Base-by-base conservation (phyloP, 495 filamentous ascomycete genomes). In the Ascobolus immersus region DNA sequence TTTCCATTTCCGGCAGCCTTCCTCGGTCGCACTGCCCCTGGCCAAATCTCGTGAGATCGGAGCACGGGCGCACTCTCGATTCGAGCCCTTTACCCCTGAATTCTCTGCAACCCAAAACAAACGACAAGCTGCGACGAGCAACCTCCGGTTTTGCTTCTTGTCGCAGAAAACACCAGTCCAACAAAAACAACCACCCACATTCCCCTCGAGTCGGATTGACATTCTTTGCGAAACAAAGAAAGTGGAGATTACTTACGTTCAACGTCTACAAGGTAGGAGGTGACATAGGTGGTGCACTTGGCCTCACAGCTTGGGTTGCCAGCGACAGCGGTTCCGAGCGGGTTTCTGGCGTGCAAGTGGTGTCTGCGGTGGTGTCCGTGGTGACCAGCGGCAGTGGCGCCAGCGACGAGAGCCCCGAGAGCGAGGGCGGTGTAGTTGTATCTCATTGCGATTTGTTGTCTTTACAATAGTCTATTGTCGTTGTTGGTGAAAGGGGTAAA, bases 221-320 rank as follows among this genome's bases (percentile, higher is more conserved):
- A 4, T 33, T 37, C 12, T 23, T 20, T 20, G 21, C 17, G 11
- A 30, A 24, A 26, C 7, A 38, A 21, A 26, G 18, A 4, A n/a
- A n/a, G n/a, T n/a, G n/a, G n/a, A 8, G 15, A 35, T 13, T 37
- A 34, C 13, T n/a, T 31, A 17, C 18, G 28, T 3, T 24, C 8
- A 41, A 39, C 20, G 23, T 14, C 9, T 21, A 29, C 17, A 14
- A 23, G 18, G 55, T 55, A 54, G 36, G 64, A 60, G 44, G 65
- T 60, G 35, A 67, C 63, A 51, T 65, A 63, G 55, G 75, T 81
- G 34, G 65, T 71, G 63, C 76, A 84, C 34, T 57, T 63, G 35
- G 71, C 74, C 35, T 64, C 64, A 37, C 38, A 35, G 17, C 42
- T 52, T 39, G 52, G 42, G 34, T 34, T 52, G 56, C 44, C 42